Evolutionary conservation across 768 basidiomycete genomes (phyloP).

Genomic region (Mycena latifolia): DNA sequence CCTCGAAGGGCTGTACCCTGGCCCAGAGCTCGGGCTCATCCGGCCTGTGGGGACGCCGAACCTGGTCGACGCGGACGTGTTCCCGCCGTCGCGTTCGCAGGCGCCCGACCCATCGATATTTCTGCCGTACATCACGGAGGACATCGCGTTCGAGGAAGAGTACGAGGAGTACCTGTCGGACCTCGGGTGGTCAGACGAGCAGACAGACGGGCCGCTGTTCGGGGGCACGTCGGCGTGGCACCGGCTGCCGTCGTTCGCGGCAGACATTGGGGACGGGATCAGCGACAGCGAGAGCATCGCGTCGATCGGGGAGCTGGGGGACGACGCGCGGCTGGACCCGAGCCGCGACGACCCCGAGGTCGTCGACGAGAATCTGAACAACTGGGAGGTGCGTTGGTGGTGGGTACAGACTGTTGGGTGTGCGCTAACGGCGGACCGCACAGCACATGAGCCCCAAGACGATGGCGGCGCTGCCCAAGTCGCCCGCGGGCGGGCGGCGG

Average conservation of each 20-base stretch:
- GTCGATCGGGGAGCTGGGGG: slow-evolving; percentile 89
- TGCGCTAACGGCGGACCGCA: slow-evolving; percentile 44
- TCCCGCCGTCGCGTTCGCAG: slow-evolving; percentile 92
- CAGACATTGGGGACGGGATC: slow-evolving; percentile 87
- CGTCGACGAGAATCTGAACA: slow-evolving; percentile 87
- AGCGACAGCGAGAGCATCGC: slow-evolving; percentile 96
- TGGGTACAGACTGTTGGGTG: slow-evolving; percentile 49
- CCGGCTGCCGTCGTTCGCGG: slow-evolving; percentile 80
- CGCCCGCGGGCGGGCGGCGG: slow-evolving; percentile 84
- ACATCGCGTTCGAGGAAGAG: slow-evolving; percentile 95
- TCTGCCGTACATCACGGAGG: slow-evolving; percentile 92
- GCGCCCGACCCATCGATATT: slow-evolving; percentile 87
- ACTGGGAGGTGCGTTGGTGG: slow-evolving; percentile 80
- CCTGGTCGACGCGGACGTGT: slow-evolving; percentile 88
- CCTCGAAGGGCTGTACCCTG: slow-evolving; percentile 80
- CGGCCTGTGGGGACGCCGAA: slow-evolving; percentile 83
- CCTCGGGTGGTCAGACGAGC: slow-evolving; percentile 78
- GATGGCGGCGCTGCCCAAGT: slow-evolving; percentile 93
- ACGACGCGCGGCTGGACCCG: slow-evolving; percentile 76
- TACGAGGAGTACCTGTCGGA: slow-evolving; percentile 97
- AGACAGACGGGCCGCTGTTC: slow-evolving; percentile 57
- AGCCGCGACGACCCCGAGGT: slow-evolving; percentile 73
- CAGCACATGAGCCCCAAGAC: slow-evolving; percentile 96
- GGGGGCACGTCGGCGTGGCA: slow-evolving; percentile 80
- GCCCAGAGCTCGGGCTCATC: slow-evolving; percentile 81